These are phyloP conservation scores for Chenopodium suecicum DNA, from an alignment of 148 eudicot genomes.

Conservation along the genomic window DNA sequence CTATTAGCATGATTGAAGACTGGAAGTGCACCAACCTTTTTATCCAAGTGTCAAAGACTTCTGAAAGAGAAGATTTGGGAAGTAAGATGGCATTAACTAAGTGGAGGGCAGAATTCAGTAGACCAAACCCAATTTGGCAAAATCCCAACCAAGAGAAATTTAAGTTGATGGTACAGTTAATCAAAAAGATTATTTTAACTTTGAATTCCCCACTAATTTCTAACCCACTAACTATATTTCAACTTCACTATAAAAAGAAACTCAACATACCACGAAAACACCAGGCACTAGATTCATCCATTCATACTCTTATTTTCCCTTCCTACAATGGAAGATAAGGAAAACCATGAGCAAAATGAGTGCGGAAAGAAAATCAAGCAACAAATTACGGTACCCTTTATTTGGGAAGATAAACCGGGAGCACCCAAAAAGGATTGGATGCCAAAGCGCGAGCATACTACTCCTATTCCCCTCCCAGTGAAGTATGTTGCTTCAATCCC, in stretches of 20 bases:
- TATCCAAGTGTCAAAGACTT: conserved; percentile 21
- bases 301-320: not conserved
- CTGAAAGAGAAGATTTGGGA: not conserved
- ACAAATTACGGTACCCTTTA: conserved; percentile 64
- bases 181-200: not conserved
- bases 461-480: conserved; percentile 36
- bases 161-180: conserved; percentile 32
- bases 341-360: conserved; percentile 18
- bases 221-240: conserved; percentile 28
- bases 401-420: conserved; percentile 95
- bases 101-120: conserved; percentile 30
- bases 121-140: conserved; percentile 30
- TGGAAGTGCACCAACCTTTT: conserved; percentile 1
- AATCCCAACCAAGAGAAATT: conserved; percentile 15
- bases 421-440: conserved; percentile 68
- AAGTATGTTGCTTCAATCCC: conserved; percentile 69
- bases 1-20: not conserved
- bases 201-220: conserved; percentile 1
- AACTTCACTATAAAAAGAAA: conserved; percentile 16
- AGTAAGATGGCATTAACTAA: conserved; percentile 20
- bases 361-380: conserved; percentile 43
- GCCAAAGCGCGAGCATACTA: conserved; percentile 31
- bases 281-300: not conserved
- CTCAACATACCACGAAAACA: not conserved
- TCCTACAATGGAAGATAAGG: conserved; percentile 42